Evolutionary conservation across 1,284 basidiomycete species (phyloP).

Genomic region (Trichosporon inkin): DNA sequence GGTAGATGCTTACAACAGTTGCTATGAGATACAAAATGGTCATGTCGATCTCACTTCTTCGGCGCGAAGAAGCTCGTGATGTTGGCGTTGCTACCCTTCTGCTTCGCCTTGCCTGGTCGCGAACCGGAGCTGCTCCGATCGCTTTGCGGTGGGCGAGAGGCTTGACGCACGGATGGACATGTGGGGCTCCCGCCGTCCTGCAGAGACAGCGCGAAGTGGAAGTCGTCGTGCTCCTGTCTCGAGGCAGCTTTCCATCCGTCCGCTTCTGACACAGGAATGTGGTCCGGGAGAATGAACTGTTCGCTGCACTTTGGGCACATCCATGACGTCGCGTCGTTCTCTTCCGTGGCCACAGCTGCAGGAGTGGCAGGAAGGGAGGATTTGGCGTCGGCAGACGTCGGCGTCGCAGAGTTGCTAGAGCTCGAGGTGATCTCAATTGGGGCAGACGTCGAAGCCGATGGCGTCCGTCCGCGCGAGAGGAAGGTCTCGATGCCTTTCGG

Average conservation of each 20-base stretch:
- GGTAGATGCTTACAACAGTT: neutral
- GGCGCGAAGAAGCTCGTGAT: slow-evolving; percentile 71
- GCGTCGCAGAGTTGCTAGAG: neutral
- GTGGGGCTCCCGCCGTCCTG: slow-evolving; percentile 37
- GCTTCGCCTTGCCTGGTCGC: slow-evolving; percentile 21
- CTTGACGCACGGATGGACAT: neutral
- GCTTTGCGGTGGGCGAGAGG: too few relatives aligned
- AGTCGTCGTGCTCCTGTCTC: slow-evolving; percentile 74
- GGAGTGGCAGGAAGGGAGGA: neutral
- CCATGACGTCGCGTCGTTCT: neutral
- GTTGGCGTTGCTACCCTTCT: slow-evolving; percentile 44
- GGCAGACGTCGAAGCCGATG: neutral
- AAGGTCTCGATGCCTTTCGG: neutral
- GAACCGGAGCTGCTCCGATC: too few relatives aligned
- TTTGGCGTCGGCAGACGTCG: neutral
- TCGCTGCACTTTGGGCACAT: slow-evolving; percentile 31
- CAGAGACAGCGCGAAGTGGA: slow-evolving; percentile 75
- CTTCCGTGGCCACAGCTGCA: slow-evolving; percentile 9
- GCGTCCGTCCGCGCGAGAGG: neutral
- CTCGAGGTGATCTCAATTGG: neutral
- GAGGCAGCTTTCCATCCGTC: slow-evolving; percentile 46
- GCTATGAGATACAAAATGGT: neutral
- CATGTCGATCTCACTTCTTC: slow-evolving; percentile 19
- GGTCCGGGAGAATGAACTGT: slow-evolving; percentile 17
- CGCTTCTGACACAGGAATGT: slow-evolving; percentile 9